Conservation (phyloP, 228 moss, liverwort and hornwort species). For the Sphagnum fallax region DNA sequence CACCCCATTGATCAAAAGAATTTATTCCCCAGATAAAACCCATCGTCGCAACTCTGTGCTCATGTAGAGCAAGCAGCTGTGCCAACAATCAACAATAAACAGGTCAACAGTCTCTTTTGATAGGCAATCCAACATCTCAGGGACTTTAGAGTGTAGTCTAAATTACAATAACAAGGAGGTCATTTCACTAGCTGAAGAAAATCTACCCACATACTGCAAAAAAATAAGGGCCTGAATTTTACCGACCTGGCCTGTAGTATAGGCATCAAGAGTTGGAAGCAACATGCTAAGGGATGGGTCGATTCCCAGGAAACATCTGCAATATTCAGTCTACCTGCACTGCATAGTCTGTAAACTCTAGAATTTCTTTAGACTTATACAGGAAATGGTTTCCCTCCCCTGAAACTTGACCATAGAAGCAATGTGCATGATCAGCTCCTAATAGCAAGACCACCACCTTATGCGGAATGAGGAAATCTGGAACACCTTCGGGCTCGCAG, state of each 20-base stretch:
- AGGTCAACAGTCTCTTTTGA: no score
- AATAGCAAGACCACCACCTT: slow-evolving; percentile 33
- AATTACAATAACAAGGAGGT: no score
- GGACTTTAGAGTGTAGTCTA: no score
- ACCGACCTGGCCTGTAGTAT: slow-evolving; percentile 80
- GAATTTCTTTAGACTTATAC: no score
- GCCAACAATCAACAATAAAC: background rate
- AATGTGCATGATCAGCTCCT: no score
- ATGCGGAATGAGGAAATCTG: slow-evolving; percentile 67
- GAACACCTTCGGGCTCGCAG: slow-evolving; percentile 62
- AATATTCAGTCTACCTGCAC: background rate
- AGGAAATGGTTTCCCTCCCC: no score
- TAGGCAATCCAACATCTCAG: background rate
- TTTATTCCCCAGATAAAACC: slow-evolving; percentile 99
- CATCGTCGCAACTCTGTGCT: slow-evolving; percentile 89
- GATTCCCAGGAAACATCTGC: slow-evolving; percentile 95
- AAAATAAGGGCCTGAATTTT: no score
- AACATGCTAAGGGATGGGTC: slow-evolving; percentile 94
- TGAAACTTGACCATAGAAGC: no score
- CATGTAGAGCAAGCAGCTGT: slow-evolving; percentile 84
- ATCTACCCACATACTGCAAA: no score
- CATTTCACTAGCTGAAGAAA: no score
- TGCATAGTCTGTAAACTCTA: no score
- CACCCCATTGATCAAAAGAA: slow-evolving; percentile 99
- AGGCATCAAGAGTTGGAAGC: slow-evolving; percentile 82